Base-by-base conservation (phyloP, 371 early-diverging fungal genomes). In the Massospora cicadina region DNA sequence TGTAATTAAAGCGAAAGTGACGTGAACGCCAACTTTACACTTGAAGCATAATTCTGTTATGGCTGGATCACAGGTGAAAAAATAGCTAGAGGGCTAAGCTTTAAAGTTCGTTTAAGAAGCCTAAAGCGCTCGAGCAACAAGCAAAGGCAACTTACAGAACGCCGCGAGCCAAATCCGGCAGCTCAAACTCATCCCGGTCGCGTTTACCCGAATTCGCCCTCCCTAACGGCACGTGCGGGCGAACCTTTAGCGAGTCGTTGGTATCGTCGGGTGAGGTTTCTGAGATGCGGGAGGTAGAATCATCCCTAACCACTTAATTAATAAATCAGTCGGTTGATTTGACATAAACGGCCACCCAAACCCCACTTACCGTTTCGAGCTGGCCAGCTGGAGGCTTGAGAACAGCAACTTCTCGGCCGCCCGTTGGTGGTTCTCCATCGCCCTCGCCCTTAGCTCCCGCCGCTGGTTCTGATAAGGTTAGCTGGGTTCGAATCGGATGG, bases 401-500 rank as follows among this genome's bases (percentile, higher is more conserved):
- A 78, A 76, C 33, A 94, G 71, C 2, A 97, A 77, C 71, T 87
- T 89, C 66, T 84, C 84, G 0, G 97, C 95, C 0, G 92, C 87
- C 54, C 77, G 77, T 64, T 81, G 79, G 43, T 83, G 63, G 68
- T 76, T 78, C 2, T 72, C 71, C 13, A 72, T 75, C 0, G 81
- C 72, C 1, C 80, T 83, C 56, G 76, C 77, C 65, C 75, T 73
- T 13, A 82, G 71, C 60, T 71, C 68, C 32, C 80, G 68, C 60
- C 85, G 75, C 64, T 82, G 77, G 69, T 70, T 70, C 87, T 81
- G 32, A 30, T 33, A 13, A 2, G 26, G 30, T 60, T 7, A 27
- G 25, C 58, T 13, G n/a, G 12, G 26, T n/a, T 60, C 23, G 23
- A 32, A 25, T 26, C 29, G n/a, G 10, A 32, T n/a, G 67, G 79